Evolutionary conservation across 148 eudicot genomes (phyloP).

Genomic region (Rhododendron williamsianum): DNA sequence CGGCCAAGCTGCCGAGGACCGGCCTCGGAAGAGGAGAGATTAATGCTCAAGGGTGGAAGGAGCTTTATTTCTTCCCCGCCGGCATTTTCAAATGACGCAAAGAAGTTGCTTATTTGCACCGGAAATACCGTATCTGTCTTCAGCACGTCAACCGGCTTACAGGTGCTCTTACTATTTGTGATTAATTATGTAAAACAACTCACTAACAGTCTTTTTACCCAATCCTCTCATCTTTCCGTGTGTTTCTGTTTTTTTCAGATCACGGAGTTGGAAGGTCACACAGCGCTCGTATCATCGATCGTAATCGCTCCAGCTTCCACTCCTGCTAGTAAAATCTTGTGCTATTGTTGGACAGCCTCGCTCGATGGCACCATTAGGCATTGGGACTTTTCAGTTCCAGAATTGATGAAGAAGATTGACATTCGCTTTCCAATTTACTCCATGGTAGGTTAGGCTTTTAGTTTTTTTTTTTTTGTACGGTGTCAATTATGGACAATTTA

Average conservation of each 20-base stretch:
- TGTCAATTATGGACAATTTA: too few species aligned
- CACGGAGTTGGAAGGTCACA: slow-evolving; percentile 77
- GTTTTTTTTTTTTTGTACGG: too few species aligned
- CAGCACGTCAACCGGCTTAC: slow-evolving; percentile 77
- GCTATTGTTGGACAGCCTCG: slow-evolving; percentile 87
- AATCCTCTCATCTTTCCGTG: background rate
- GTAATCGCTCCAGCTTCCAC: slow-evolving; percentile 54
- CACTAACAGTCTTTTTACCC: background rate
- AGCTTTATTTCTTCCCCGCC: slow-evolving; percentile 67
- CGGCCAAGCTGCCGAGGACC: too few species aligned
- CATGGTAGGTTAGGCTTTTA: slow-evolving; percentile 43
- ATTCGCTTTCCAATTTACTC: slow-evolving; percentile 57
- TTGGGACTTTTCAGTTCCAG: slow-evolving; percentile 69
- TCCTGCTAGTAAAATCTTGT: slow-evolving; percentile 39
- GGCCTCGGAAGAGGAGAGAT: background rate
- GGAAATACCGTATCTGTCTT: slow-evolving; percentile 68
- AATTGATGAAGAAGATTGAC: slow-evolving; percentile 59
- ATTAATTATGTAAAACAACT: background rate
- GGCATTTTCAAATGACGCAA: slow-evolving; percentile 72
- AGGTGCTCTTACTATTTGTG: slow-evolving; percentile 24
- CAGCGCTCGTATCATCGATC: slow-evolving; percentile 64
- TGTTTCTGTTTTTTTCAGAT: slow-evolving; percentile 26
- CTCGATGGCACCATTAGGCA: slow-evolving; percentile 77
- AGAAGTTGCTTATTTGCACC: slow-evolving; percentile 65
- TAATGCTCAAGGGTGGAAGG: slow-evolving; percentile 48